Base-by-base conservation (phyloP, 352 stramenopile genomes). In the Globisporangium iwayamae region DNA sequence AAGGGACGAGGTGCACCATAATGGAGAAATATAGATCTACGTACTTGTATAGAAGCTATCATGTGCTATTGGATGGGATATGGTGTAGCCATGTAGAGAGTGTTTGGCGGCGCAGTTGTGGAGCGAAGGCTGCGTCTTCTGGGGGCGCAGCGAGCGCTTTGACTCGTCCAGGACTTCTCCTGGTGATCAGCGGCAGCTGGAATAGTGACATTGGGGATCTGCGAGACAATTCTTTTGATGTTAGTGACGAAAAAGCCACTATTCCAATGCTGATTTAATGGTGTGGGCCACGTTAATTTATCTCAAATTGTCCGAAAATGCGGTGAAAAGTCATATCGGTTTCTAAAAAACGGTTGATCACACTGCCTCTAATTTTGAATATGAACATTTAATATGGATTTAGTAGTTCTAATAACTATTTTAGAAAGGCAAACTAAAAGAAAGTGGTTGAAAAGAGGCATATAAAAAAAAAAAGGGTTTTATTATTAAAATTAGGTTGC, bases 41-140 rank as follows among this genome's bases (percentile, higher is more conserved):
- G 14, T 61, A 28, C 9, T 22, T 34, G 22, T 11, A 60, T 25
- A 38, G 36, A n/a, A n/a, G 20, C 14, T 16, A 16, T 9, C 13
- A 52, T 22, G n/a, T 7, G 32, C 7, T 13, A 30, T 16, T 36
- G 48, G 11, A n/a, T 38, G 25, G 25, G 25, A 28, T 28, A 28
- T 28, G 25, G 34, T 55, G 48, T 55, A 38, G 48, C 48, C 48
- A 55, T 55, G 22, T 22, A 34, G 16, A 30, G 46, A 53, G 47
- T 16, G 46, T 22, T 18, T 0, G 20, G 16, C n/a, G 10, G 43
- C 7, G 43, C 43, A 50, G 20, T 18, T 50, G 43, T 18, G 43
- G 32, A 36, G 32, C 4, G 32, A 25, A 25, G 43, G 18, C n/a
- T 51, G 45, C 11, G 45, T n/a, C 10, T 16, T 51, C 18, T 51